phyloP scores from a whole-genome alignment of 2,329 filamentous ascomycete genomes.

The Daldinia sp. region DNA sequence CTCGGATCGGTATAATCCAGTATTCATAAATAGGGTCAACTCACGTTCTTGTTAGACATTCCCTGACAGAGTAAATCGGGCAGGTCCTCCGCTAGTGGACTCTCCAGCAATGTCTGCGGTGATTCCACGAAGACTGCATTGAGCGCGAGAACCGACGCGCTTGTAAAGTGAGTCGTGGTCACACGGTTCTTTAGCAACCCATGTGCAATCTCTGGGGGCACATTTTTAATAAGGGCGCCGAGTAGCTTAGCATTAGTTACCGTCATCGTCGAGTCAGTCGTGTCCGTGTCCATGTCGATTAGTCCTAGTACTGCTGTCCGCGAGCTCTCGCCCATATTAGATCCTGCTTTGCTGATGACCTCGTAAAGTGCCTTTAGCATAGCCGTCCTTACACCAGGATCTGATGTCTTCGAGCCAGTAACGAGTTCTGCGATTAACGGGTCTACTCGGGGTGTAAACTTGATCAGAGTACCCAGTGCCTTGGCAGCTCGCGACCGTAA shows the following conservation, averaged over 20 bases:
- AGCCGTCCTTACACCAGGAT: constrained; percentile 86
- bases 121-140: constrained; percentile 90
- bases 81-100: constrained; percentile 74
- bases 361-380: constrained; percentile 98
- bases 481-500: constrained; percentile 89
- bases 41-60: constrained; percentile 77
- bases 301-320: constrained; percentile 84
- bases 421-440: constrained; percentile 92
- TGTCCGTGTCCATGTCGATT: constrained; percentile 85
- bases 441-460: constrained; percentile 92
- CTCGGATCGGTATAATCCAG: background rate
- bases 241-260: constrained; percentile 92
- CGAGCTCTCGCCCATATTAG: constrained; percentile 93
- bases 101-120: constrained; percentile 71
- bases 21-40: constrained; percentile 45
- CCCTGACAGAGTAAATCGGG: constrained; percentile 81
- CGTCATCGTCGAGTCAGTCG: constrained; percentile 78
- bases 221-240: constrained; percentile 86
- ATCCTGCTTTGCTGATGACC: constrained; percentile 92
- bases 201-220: constrained; percentile 74
- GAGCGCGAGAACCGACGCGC: constrained; percentile 82
- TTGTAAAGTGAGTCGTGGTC: constrained; percentile 77
- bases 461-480: constrained; percentile 93
- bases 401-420: constrained; percentile 90
- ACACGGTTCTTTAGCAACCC: constrained; percentile 73